phyloP scores from a whole-genome alignment of 306 rosid species.

The Myrica gale region DNA sequence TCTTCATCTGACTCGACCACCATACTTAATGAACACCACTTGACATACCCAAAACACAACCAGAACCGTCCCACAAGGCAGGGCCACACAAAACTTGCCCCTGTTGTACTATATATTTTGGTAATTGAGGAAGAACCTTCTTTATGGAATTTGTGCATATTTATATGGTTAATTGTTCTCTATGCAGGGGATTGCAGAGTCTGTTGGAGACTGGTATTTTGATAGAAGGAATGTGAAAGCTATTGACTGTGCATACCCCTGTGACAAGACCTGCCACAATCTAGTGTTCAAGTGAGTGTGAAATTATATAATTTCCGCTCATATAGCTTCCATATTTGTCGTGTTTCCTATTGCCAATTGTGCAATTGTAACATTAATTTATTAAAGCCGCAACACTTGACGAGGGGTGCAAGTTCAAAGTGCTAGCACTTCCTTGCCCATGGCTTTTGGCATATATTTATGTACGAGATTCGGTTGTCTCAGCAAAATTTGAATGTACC shows the following conservation, averaged over 20 bases:
- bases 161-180: constrained; percentile 1
- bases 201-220: constrained; percentile 90
- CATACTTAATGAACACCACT: too few relatives aligned
- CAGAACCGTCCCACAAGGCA: too few relatives aligned
- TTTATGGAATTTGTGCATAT: constrained; percentile 3
- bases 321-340: constrained; percentile 3
- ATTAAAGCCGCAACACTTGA: constrained; percentile 19
- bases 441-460: constrained; percentile 7
- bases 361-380: constrained; percentile 33
- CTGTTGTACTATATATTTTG: background rate
- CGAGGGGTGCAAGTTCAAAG: constrained; percentile 18
- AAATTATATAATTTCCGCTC: constrained; percentile 29
- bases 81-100: too few relatives aligned
- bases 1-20: too few relatives aligned
- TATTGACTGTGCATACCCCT: constrained; percentile 81
- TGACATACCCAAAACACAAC: too few relatives aligned
- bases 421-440: constrained; percentile 15
- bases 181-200: constrained; percentile 68
- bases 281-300: constrained; percentile 70
- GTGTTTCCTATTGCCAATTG: constrained; percentile 21
- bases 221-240: constrained; percentile 61
- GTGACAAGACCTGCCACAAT: constrained; percentile 85
- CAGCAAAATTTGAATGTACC: constrained; percentile 5
- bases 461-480: constrained; percentile 13
- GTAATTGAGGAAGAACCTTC: constrained; percentile 2